Percentiles rank a stretch among this genome's conserved stretches.
Evolutionary conservation across 257 asterid genomes (phyloP).

Genomic region (Solanum ossicruentum): DNA sequence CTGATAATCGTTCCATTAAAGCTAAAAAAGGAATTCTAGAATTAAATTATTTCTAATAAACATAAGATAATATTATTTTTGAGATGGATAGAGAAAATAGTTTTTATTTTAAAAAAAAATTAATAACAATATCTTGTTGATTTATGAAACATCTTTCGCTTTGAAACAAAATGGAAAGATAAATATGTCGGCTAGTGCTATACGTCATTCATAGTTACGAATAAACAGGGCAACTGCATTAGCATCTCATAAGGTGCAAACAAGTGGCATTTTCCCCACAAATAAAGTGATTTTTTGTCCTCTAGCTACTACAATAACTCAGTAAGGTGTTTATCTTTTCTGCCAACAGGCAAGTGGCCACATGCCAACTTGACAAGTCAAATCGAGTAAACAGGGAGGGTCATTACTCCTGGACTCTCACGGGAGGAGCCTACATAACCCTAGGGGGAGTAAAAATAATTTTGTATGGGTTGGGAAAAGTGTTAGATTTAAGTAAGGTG

Average conservation of each 20-base stretch:
- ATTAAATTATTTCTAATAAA: too few species aligned
- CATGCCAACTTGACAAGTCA: not conserved
- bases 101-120: too few species aligned
- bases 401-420: not conserved
- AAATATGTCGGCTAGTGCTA: not conserved
- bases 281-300: not conserved
- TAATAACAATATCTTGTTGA: too few species aligned
- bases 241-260: not conserved
- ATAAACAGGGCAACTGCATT: not conserved
- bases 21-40: too few species aligned
- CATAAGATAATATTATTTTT: too few species aligned
- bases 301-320: not conserved
- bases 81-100: too few species aligned
- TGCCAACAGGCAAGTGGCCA: not conserved
- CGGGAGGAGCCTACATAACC: not conserved
- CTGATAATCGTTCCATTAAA: too few species aligned
- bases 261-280: not conserved
- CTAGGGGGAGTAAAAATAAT: too few species aligned
- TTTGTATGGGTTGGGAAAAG: too few species aligned
- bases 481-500: too few species aligned
- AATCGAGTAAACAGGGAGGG: not conserved
- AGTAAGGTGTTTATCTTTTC: not conserved
- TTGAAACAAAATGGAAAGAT: not conserved
- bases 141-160: too few species aligned
- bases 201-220: not conserved